Evolutionary conservation across 108 stramenopile species (phyloP).

Genomic region (Cyclotella sp.): DNA sequence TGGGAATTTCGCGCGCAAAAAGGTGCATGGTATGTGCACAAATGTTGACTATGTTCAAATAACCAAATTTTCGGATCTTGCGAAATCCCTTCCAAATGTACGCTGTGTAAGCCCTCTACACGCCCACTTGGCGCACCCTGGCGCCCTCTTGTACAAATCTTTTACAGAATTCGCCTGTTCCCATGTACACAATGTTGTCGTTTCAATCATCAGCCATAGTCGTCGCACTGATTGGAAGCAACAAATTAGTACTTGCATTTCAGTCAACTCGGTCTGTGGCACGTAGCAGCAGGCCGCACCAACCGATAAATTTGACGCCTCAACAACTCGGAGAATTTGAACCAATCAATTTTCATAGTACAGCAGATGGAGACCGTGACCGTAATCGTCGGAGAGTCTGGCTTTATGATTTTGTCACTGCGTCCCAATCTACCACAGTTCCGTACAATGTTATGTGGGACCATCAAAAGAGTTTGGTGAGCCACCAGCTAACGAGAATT

Average conservation of each 20-base stretch:
- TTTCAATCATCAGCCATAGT: not conserved
- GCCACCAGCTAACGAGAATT: constrained; percentile 58
- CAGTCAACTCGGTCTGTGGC: not conserved
- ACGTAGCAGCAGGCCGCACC: not conserved
- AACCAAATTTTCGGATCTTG: too few species aligned
- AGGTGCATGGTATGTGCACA: too few species aligned
- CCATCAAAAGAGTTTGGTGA: constrained; percentile 59
- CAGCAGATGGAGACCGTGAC: constrained; percentile 19
- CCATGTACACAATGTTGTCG: not conserved
- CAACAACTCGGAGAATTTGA: constrained; percentile 74
- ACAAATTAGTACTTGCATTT: not conserved
- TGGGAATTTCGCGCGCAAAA: too few species aligned
- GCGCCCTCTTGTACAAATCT: too few species aligned
- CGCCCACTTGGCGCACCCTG: too few species aligned
- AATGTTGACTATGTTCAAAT: too few species aligned
- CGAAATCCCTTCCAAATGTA: too few species aligned
- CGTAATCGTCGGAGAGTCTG: constrained; percentile 52
- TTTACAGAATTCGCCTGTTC: too few species aligned
- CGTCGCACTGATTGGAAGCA: not conserved
- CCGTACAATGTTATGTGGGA: constrained; percentile 65
- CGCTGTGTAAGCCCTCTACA: too few species aligned
- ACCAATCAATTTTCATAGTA: constrained; percentile 21
- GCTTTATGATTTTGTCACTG: constrained; percentile 60
- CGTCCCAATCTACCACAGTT: constrained; percentile 26
- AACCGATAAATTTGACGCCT: constrained; percentile 37